Evolutionary conservation across 768 basidiomycete genomes (phyloP), one percentile per base, ranked within the genome.

Genomic region (Phylloporus arenicola): DNA sequence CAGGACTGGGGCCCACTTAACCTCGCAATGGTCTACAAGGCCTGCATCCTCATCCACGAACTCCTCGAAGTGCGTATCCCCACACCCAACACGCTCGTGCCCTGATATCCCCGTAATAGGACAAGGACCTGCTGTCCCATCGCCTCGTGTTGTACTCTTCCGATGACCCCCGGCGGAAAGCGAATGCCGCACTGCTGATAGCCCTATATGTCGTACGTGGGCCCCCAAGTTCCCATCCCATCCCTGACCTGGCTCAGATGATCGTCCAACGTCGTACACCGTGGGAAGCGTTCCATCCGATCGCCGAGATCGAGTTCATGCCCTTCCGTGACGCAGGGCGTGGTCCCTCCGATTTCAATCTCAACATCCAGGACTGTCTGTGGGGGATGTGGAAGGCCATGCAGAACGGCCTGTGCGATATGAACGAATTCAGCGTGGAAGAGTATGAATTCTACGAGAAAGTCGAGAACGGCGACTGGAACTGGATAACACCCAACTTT

Each of bases 361-460:
- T 98, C 50, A 90, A 77, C 55, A 91, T 97, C 46, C 94, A 96
- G 65, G 93, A 95, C 61, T 90, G 92, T 64, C 74, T 88, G 2
- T 89, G 86, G 85, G 87, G 87, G 16, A 70, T 92, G 54, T 91
- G 86, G 83, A 91, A 91, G 65, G 86, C 86, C 1, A 88, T 89
- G 78, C 87, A 95, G 70, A 88, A 94, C 54, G 84, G 87, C 12
- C 76, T 99, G 1, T 92, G 89, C 69, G 95, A 97, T 60, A 86
- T 95, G 78, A 89, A 92, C 64, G 88, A 90, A 57, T 97, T 98
- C 69, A 88, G 83, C 62, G 81, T 92, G 40, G 86, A 88, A 53
- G 92, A 94, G 55, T 97, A 98, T 64, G 91, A 93, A 67, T 86
- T 75, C 64, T 95, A 93, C 66, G 94, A 97, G 65, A 93, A 93